These are phyloP conservation scores for Phytopythium delawarense DNA, from an alignment of 352 stramenopile genomes.

Conservation along the genomic window DNA sequence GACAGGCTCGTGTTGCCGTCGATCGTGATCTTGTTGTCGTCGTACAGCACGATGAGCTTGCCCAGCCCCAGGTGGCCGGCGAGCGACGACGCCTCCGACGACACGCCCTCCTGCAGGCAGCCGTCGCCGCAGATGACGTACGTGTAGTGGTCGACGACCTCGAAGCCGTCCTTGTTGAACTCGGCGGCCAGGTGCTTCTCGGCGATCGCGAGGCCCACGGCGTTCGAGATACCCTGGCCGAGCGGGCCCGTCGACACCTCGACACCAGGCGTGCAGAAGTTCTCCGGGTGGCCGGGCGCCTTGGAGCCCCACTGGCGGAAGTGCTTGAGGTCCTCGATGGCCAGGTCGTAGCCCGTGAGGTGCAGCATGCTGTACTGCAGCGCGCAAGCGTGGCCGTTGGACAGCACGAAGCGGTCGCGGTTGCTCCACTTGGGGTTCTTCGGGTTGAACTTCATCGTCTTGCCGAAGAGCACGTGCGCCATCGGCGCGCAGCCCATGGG, in stretches of 20 bases:
- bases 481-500: conserved; percentile 99
- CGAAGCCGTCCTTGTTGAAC: conserved; percentile 95
- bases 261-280: conserved; percentile 92
- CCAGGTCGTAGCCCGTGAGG: conserved; percentile 94
- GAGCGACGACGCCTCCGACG: conserved; percentile 93
- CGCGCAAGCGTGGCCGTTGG: conserved; percentile 98
- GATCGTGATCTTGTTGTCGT: conserved; percentile 99
- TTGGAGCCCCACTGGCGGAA: conserved; percentile 96
- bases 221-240: conserved; percentile 98
- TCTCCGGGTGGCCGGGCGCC: conserved; percentile 98
- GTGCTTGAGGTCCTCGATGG: conserved; percentile 95
- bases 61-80: conserved; percentile 97
- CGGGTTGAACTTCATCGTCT: conserved; percentile 88
- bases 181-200: conserved; percentile 96
- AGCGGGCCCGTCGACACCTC: conserved; percentile 98
- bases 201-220: conserved; percentile 96
- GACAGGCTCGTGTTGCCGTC: conserved; percentile 94
- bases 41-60: conserved; percentile 99
- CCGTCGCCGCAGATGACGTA: conserved; percentile 99
- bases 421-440: conserved; percentile 91
- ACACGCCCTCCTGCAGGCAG: conserved; percentile 98
- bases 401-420: conserved; percentile 99
- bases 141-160: conserved; percentile 98
- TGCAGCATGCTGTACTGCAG: conserved; percentile 99
- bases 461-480: conserved; percentile 95